A percentile compares a stretch with the other conserved stretches of the same genome.
Evolutionary conservation across 441 rosid species (phyloP).

Genomic region (Eutrema salsugineum): DNA sequence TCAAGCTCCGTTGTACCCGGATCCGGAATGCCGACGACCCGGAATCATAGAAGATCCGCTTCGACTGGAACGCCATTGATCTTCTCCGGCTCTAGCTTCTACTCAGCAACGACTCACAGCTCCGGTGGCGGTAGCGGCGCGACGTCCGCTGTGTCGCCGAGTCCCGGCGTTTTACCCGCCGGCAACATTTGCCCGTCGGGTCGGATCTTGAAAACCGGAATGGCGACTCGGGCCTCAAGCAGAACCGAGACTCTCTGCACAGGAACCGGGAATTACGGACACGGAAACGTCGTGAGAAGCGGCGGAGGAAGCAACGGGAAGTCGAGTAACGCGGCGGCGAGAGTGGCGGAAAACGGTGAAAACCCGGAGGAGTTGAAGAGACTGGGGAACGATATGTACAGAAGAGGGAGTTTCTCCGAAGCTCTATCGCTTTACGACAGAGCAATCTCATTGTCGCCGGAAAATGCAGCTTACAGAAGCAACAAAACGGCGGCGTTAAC

Average conservation of each 20-base stretch:
- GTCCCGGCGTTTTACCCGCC: slow-evolving; percentile 40
- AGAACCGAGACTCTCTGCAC: slow-evolving; percentile 45
- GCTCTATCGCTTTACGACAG: slow-evolving; percentile 52
- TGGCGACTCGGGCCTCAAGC: slow-evolving; percentile 34
- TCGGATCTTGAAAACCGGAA: slow-evolving; percentile 55
- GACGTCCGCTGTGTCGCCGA: slow-evolving; percentile 34
- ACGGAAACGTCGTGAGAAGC: slow-evolving; percentile 54
- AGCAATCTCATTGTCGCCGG: slow-evolving; percentile 54
- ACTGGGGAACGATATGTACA: slow-evolving; percentile 56
- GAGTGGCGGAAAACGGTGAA: slow-evolving; percentile 23
- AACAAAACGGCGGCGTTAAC: slow-evolving; percentile 69
- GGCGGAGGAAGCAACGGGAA: slow-evolving; percentile 29
- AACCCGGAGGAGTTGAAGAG: slow-evolving; percentile 57
- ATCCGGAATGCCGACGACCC: slow-evolving; percentile 32
- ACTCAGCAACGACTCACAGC: slow-evolving; percentile 16
- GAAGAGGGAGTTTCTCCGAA: slow-evolving; percentile 46
- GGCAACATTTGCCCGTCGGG: slow-evolving; percentile 79
- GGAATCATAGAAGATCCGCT: slow-evolving; percentile 57
- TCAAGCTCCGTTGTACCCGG: slow-evolving; percentile 27
- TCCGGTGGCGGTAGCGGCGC: slow-evolving; percentile 21
- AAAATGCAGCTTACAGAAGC: slow-evolving; percentile 53
- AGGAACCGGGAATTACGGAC: slow-evolving; percentile 66
- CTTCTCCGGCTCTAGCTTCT: slow-evolving; percentile 52
- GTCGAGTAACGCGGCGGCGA: not conserved
- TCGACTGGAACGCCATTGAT: slow-evolving; percentile 69